Base-by-base conservation (phyloP, 2,329 filamentous ascomycete genomes). In the Pestalotiopsis sp. region DNA sequence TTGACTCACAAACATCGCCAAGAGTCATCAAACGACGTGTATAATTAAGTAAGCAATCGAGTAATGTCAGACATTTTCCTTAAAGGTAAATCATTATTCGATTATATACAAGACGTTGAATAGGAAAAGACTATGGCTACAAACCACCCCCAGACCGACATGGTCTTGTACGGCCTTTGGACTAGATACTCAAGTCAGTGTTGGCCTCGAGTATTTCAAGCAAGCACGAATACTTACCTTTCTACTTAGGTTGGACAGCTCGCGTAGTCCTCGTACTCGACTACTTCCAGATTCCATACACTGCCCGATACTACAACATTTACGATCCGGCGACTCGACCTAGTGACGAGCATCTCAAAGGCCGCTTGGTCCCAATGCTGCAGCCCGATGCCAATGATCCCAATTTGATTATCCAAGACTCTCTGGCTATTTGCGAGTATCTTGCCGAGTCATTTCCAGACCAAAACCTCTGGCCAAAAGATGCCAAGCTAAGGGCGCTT, bases 381-480 rank as follows among this genome's bases (percentile, higher is more conserved):
- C 68, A 83, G 9, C 82, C 83, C 2, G 80, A 80, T 68, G 74
- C 85, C 12, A 74, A 80, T 31, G 78, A 81, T 65, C 69, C 61
- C 17, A 72, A 74, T 12, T 75, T 81, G 39, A 69, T 80, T 6
- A 73, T 86, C 64, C 82, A 80, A 75, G 85, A 87, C 69, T 86
- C 84, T 0, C 77, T 86, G 14, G 80, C 85, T 67, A 86, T 87
- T 62, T 76, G 76, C 76, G 84, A 86, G 67, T 83, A 82, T 71
- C 74, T 86, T 3, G 82, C 83, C 20, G 84, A 86, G 68, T 71
- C 73, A 23, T 73, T 83, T 64, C 81, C 83, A 0, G 69, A 71
- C 14, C 73, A 73, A 27, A 38, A 68, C n/a, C 79, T 81, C 0
- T 86, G 84, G 81, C 84, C 85, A 0, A 41, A 66, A 5, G 79